phyloP scores from a whole-genome alignment of 2,329 filamentous ascomycete species.

The Cercospora sp. region DNA sequence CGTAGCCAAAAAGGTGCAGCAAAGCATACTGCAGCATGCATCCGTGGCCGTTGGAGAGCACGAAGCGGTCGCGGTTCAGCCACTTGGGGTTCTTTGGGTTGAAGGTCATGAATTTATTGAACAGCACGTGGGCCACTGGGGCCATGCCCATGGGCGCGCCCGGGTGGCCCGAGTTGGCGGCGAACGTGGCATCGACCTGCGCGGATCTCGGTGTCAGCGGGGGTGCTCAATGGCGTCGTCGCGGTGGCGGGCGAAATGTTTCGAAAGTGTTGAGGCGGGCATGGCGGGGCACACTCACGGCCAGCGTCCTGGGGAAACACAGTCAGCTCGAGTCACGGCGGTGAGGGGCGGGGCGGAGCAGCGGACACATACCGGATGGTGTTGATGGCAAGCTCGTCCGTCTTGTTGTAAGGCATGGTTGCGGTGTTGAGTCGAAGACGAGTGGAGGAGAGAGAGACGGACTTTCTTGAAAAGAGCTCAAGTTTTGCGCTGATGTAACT shows the following conservation, averaged over 20 bases:
- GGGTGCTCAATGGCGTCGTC: slow-evolving; percentile 33
- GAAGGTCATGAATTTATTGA: slow-evolving; percentile 99
- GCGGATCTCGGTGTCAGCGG: slow-evolving; percentile 19
- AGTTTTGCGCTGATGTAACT: slow-evolving; percentile 12
- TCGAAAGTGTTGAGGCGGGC: slow-evolving; percentile 12
- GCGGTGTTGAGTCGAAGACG: slow-evolving; percentile 11
- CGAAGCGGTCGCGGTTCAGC: slow-evolving; percentile 97
- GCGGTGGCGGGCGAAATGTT: neutral
- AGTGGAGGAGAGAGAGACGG: neutral
- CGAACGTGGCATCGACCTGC: slow-evolving; percentile 94
- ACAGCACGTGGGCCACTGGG: slow-evolving; percentile 92
- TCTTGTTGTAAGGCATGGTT: slow-evolving; percentile 82
- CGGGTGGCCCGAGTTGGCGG: slow-evolving; percentile 96
- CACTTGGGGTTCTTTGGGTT: slow-evolving; percentile 99
- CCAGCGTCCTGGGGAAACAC: slow-evolving; percentile 9
- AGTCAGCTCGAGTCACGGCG: neutral
- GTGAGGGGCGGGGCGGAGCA: slow-evolving; percentile 44
- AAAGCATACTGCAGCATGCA: slow-evolving; percentile 99
- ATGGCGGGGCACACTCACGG: slow-evolving; percentile 14
- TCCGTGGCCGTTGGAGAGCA: slow-evolving; percentile 97
- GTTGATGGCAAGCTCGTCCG: slow-evolving; percentile 92
- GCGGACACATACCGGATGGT: slow-evolving; percentile 68
- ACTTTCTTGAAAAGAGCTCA: neutral
- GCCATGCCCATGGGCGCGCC: slow-evolving; percentile 98
- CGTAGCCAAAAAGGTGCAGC: slow-evolving; percentile 94